A percentile compares a stretch with the other conserved stretches of the same genome.
These are phyloP conservation scores for Jatropha podagrica DNA, from an alignment of 441 rosid species.

Conservation along the genomic window DNA sequence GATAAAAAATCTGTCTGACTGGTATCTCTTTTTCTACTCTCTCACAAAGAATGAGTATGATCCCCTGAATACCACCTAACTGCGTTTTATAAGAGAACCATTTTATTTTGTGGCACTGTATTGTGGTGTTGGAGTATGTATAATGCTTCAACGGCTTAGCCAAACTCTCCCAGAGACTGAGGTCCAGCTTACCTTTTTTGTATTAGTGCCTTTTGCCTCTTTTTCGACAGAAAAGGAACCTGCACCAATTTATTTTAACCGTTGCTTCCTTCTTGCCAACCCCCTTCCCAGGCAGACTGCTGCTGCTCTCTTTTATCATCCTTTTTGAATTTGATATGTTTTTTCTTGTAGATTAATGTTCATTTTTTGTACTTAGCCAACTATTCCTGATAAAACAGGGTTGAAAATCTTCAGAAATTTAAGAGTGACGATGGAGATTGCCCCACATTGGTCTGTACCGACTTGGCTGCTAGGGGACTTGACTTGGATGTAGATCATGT, in stretches of 20 bases:
- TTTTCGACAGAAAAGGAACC: not conserved
- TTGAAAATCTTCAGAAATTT: conserved; percentile 80
- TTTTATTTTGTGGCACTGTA: not conserved
- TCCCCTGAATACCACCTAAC: too few relatives aligned
- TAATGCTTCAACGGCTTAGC: not conserved
- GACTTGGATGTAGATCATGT: conserved; percentile 92
- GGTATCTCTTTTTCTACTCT: not conserved
- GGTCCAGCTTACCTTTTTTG: not conserved
- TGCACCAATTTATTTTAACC: not conserved
- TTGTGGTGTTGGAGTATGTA: not conserved
- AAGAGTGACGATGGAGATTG: conserved; percentile 83
- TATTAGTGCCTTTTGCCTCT: not conserved
- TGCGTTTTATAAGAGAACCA: not conserved
- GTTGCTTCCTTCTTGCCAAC: not conserved
- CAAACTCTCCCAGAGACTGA: not conserved
- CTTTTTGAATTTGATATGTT: not conserved
- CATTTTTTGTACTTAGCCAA: not conserved
- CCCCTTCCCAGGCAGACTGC: not conserved
- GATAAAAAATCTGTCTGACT: not conserved
- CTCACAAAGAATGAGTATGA: not conserved
- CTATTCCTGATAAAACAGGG: conserved; percentile 43
- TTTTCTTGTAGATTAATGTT: not conserved
- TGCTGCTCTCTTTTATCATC: too few relatives aligned
- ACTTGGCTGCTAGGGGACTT: conserved; percentile 92
- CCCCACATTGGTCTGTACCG: conserved; percentile 91